Conservation (phyloP, 352 stramenopile species). For the Pythium biforme region DNA sequence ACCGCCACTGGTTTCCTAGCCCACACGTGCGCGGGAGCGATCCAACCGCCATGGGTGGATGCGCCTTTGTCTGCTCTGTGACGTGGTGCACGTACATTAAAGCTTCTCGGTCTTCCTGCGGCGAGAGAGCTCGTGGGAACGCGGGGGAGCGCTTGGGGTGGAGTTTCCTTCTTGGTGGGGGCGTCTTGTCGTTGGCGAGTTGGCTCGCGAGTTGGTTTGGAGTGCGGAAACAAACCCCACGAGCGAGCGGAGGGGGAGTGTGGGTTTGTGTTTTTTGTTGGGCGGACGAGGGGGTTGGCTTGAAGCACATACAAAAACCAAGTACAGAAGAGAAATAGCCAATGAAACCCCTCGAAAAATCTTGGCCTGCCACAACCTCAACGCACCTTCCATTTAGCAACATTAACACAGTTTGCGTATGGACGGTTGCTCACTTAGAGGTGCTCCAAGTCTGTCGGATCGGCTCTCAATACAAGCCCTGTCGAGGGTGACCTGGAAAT, state of each 20-base stretch:
- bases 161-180: not conserved
- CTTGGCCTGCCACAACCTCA: conserved; percentile 17
- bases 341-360: conserved; percentile 16
- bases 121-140: conserved; percentile 2
- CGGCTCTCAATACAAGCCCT: conserved; percentile 21
- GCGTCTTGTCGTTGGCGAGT: not conserved
- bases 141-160: not conserved
- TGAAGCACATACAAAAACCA: conserved; percentile 11
- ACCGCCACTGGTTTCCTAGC: conserved; percentile 8
- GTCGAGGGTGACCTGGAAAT: not conserved
- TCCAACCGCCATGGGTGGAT: too few relatives aligned
- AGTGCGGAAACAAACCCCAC: conserved; percentile 9
- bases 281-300: conserved; percentile 1
- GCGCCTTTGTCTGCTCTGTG: too few relatives aligned
- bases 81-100: conserved; percentile 10
- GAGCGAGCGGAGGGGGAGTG: conserved; percentile 6
- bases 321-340: conserved; percentile 12
- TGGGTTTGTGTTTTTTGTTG: conserved; percentile 1
- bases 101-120: conserved; percentile 1
- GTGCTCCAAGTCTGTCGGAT: conserved; percentile 7
- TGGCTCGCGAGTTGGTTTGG: conserved; percentile 14
- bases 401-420: not conserved
- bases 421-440: not conserved
- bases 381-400: conserved; percentile 3
- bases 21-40: too few relatives aligned